These are phyloP conservation scores for Aspergillus ustus DNA, from an alignment of 2,329 filamentous ascomycete species.

Conservation along the genomic window DNA sequence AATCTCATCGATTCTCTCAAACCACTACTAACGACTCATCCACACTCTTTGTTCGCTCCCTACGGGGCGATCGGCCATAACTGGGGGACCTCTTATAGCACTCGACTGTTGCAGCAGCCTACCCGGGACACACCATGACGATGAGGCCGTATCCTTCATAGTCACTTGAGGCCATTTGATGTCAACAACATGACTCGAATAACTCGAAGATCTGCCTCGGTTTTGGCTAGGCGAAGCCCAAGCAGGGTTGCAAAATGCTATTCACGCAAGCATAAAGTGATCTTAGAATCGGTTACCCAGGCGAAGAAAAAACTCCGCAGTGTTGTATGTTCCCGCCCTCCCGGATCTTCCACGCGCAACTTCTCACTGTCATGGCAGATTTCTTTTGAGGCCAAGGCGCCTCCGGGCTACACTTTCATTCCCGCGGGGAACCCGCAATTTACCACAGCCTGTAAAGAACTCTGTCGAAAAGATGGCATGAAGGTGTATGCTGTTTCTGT, in stretches of 20 bases:
- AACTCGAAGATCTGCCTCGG: slow-evolving; percentile 39
- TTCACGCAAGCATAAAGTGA: slow-evolving; percentile 58
- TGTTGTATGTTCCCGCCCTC: slow-evolving; percentile 45
- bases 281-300: slow-evolving; percentile 62
- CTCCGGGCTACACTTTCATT: slow-evolving; percentile 65
- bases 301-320: slow-evolving; percentile 65
- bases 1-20: not conserved
- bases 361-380: slow-evolving; percentile 52
- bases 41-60: not conserved
- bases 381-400: slow-evolving; percentile 59
- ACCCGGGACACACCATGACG: slow-evolving; percentile 25
- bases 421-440: slow-evolving; percentile 64
- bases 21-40: not conserved
- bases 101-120: slow-evolving; percentile 11
- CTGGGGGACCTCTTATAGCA: not conserved
- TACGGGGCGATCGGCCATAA: not conserved
- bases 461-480: slow-evolving; percentile 59
- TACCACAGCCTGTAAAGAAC: slow-evolving; percentile 63
- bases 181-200: slow-evolving; percentile 43
- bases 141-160: slow-evolving; percentile 24
- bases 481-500: slow-evolving; percentile 66
- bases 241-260: slow-evolving; percentile 39
- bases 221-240: slow-evolving; percentile 38
- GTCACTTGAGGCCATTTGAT: slow-evolving; percentile 27
- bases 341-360: slow-evolving; percentile 12